phyloP scores from a whole-genome alignment of 1,284 basidiomycete genomes.

The Amylostereum chailletii region DNA sequence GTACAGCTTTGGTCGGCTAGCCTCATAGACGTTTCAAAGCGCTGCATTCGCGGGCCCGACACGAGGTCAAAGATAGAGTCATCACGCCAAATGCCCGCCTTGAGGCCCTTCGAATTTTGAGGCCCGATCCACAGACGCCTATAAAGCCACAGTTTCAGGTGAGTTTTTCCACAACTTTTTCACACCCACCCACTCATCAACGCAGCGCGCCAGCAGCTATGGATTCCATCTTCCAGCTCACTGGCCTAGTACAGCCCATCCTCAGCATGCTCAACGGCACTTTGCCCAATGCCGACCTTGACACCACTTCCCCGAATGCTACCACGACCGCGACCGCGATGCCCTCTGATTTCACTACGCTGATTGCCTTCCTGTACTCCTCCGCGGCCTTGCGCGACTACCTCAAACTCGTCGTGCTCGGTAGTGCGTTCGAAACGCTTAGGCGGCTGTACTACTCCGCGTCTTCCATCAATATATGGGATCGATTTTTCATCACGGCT shows the following conservation, averaged over 20 bases:
- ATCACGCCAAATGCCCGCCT: no score
- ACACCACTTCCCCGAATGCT: slow-evolving; percentile 1
- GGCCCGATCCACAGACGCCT: no score
- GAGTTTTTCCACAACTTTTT: no score
- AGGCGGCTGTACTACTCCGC: slow-evolving; percentile 34
- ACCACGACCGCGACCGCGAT: slow-evolving; percentile 1
- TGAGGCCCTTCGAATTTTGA: no score
- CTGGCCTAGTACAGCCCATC: slow-evolving; percentile 1
- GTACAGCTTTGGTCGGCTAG: no score
- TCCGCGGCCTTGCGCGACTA: slow-evolving; percentile 53
- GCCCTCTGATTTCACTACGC: slow-evolving; percentile 20
- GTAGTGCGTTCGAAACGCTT: slow-evolving; percentile 48
- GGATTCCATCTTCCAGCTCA: slow-evolving; percentile 2
- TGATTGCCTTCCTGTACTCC: slow-evolving; percentile 31
- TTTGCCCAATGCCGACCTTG: neutral
- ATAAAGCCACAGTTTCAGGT: no score
- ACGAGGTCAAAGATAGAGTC: no score
- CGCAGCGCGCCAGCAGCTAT: neutral
- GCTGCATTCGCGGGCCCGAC: no score
- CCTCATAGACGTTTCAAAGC: no score
- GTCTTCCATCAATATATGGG: slow-evolving; percentile 34
- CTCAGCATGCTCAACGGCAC: slow-evolving; percentile 4
- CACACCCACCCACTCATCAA: no score
- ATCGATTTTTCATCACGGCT: slow-evolving; percentile 55
- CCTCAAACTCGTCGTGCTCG: slow-evolving; percentile 52